Conservation (phyloP, 352 stramenopile species). For the Peronosclerospora sorghi region DNA sequence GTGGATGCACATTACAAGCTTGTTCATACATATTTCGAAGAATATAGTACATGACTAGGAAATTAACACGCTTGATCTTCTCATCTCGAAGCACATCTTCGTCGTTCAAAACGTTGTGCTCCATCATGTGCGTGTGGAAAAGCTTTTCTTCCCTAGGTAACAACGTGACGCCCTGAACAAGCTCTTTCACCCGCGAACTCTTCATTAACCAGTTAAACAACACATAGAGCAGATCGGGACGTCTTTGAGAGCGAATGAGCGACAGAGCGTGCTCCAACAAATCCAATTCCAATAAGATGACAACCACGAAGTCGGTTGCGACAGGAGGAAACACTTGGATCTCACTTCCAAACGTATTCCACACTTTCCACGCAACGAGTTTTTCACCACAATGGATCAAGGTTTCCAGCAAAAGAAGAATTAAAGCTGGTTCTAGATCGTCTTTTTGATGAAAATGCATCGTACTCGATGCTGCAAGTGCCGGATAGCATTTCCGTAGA, state of each 20-base stretch:
- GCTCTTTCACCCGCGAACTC: slow-evolving; percentile 57
- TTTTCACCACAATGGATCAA: too few relatives aligned
- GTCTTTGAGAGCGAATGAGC: too few relatives aligned
- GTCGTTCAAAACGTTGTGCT: slow-evolving; percentile 28
- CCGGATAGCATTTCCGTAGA: too few relatives aligned
- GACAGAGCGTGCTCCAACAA: slow-evolving; percentile 64
- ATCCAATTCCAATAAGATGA: slow-evolving; percentile 65
- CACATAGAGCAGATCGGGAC: slow-evolving; percentile 41
- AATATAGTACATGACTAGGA: slow-evolving; percentile 81
- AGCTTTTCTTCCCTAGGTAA: too few relatives aligned
- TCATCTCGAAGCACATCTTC: too few relatives aligned
- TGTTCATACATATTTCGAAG: slow-evolving; percentile 59
- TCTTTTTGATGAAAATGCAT: slow-evolving; percentile 67
- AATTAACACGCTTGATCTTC: slow-evolving; percentile 62
- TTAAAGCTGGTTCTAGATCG: slow-evolving; percentile 57
- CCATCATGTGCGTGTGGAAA: slow-evolving; percentile 71
- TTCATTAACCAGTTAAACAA: slow-evolving; percentile 68
- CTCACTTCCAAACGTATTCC: too few relatives aligned
- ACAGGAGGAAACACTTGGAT: slow-evolving; percentile 31
- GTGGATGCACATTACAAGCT: slow-evolving; percentile 65
- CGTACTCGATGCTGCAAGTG: slow-evolving; percentile 53
- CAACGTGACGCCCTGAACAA: slow-evolving; percentile 50
- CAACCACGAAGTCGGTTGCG: slow-evolving; percentile 53
- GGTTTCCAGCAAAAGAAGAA: slow-evolving; percentile 68
- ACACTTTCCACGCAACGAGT: too few relatives aligned